Percentiles rank a stretch among this genome's conserved stretches.
phyloP scores from a whole-genome alignment of 106 monocot species.

The Gastrodia elata region DNA sequence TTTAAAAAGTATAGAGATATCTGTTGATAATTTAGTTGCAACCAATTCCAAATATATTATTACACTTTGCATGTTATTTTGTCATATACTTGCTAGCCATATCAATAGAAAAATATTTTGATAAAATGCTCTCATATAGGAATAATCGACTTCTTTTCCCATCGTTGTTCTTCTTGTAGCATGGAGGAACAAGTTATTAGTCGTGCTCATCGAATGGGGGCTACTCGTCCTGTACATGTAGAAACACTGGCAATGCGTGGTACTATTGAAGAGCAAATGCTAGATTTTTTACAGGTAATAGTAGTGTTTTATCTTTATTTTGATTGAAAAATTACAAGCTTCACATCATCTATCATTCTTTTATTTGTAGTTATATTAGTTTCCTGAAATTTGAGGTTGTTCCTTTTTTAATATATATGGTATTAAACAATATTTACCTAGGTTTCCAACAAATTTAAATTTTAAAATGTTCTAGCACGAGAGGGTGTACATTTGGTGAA shows the following conservation, averaged over 20 bases:
- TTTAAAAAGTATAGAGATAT: background rate
- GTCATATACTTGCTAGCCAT: background rate
- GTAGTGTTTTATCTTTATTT: background rate
- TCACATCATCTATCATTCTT: background rate
- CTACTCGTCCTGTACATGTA: conserved; percentile 80
- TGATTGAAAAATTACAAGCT: background rate
- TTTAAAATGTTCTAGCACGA: background rate
- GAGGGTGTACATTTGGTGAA: background rate
- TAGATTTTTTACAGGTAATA: conserved; percentile 65
- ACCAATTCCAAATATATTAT: background rate
- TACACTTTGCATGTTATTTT: background rate
- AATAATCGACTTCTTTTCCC: background rate
- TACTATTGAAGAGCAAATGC: conserved; percentile 98
- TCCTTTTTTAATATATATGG: background rate
- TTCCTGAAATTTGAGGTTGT: background rate
- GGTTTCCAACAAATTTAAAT: background rate
- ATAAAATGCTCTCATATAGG: conserved; percentile 3
- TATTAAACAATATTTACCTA: background rate
- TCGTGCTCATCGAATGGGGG: conserved; percentile 99
- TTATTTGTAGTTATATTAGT: background rate
- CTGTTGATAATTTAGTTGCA: background rate
- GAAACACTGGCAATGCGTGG: conserved; percentile 94
- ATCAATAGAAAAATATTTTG: background rate
- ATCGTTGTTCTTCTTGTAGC: conserved; percentile 28
- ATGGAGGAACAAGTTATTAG: conserved; percentile 99